These are phyloP conservation scores for Wallacemonas sp. DNA, from an alignment of 208 protist genomes.

Conservation along the genomic window DNA sequence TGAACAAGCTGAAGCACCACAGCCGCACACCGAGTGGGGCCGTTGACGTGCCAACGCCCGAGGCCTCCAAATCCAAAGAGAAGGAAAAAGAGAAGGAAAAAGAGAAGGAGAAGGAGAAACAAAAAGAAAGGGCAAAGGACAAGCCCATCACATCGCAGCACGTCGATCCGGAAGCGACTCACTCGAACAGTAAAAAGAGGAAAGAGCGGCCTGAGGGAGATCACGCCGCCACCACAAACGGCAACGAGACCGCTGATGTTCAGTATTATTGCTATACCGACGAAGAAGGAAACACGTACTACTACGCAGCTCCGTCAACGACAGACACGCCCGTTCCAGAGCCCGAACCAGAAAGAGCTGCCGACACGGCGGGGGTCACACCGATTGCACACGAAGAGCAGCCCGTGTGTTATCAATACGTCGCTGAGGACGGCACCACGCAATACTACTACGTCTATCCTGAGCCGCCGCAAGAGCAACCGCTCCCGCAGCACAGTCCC, in stretches of 20 bases:
- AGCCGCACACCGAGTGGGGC: conserved; percentile 12
- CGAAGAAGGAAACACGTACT: background rate
- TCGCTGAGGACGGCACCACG: conserved; percentile 39
- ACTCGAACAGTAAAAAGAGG: too few species aligned
- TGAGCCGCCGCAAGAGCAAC: background rate
- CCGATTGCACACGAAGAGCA: background rate
- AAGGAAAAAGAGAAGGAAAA: background rate
- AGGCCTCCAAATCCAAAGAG: too few species aligned
- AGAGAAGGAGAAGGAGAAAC: conserved; percentile 15
- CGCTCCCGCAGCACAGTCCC: background rate
- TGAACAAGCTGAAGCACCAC: conserved; percentile 4
- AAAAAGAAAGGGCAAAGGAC: background rate
- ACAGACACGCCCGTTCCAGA: background rate
- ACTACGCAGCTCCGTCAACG: background rate
- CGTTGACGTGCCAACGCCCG: too few species aligned
- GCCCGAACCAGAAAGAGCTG: background rate
- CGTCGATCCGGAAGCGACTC: too few species aligned
- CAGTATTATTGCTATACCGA: conserved; percentile 3
- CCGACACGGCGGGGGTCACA: background rate
- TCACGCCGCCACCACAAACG: conserved; percentile 10
- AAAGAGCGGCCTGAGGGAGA: conserved; percentile 12
- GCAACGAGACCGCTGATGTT: too few species aligned
- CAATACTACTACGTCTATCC: conserved; percentile 35
- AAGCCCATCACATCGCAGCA: too few species aligned
- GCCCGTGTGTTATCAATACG: conserved; percentile 31